A percentile compares a stretch with the other conserved stretches of the same genome.
phyloP scores from a whole-genome alignment of 2,329 filamentous ascomycete genomes.

The Ophiocordyceps unilateralis region DNA sequence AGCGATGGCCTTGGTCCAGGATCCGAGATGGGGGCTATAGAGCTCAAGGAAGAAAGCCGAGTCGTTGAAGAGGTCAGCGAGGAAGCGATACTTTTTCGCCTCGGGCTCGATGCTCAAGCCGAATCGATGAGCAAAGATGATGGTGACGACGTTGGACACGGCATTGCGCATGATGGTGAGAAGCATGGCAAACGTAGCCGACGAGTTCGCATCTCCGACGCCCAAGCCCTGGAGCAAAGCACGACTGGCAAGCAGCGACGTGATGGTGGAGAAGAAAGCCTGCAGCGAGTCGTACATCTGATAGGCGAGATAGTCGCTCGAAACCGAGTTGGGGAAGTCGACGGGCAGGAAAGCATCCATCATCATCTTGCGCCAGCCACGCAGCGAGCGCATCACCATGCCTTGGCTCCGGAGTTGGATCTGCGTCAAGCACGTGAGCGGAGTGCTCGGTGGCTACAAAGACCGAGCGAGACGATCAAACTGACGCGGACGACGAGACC shows the following conservation, averaged over 20 bases:
- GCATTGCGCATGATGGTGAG: conserved; percentile 71
- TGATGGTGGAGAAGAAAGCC: conserved; percentile 71
- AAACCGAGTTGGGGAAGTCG: conserved; percentile 79
- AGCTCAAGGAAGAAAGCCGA: conserved; percentile 73
- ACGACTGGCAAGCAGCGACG: conserved; percentile 60
- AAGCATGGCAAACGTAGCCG: conserved; percentile 65
- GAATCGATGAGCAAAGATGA: conserved; percentile 67
- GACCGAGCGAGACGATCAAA: no score
- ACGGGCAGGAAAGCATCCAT: conserved; percentile 64
- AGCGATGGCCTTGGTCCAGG: conserved; percentile 28
- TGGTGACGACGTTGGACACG: conserved; percentile 67
- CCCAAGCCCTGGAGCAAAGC: conserved; percentile 69
- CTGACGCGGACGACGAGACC: conserved; percentile 12
- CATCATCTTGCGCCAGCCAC: conserved; percentile 27
- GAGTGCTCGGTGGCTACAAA: no score
- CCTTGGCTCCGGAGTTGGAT: not conserved
- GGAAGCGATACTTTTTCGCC: conserved; percentile 75
- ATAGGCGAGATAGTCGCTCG: conserved; percentile 64
- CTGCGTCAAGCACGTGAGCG: no score
- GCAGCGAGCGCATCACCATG: conserved; percentile 9
- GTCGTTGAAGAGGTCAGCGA: conserved; percentile 82
- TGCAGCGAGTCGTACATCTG: conserved; percentile 59
- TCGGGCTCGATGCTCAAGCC: conserved; percentile 76
- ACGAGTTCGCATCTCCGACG: conserved; percentile 63
- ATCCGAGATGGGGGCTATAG: conserved; percentile 55